Percentiles rank a stretch among this genome's conserved stretches.
phyloP scores from a whole-genome alignment of 1,284 basidiomycete species.

The Puccinia polysora region DNA sequence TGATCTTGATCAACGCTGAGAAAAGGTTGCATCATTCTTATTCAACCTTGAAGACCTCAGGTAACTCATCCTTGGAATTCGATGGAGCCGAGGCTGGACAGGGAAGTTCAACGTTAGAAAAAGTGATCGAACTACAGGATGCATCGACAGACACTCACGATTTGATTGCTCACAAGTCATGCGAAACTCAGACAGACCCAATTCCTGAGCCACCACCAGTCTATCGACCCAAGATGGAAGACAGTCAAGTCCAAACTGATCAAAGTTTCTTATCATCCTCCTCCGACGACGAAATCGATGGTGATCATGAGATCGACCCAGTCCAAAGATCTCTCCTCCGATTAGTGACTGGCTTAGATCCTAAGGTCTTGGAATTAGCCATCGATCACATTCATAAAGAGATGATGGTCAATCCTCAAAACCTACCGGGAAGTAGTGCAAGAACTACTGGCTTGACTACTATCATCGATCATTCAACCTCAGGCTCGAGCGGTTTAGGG shows the following conservation, averaged over 20 bases:
- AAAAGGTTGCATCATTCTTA: no score
- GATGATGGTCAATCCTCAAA: neutral
- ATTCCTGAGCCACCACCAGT: constrained; percentile 38
- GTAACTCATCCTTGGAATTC: no score
- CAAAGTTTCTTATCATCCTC: neutral
- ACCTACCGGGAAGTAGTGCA: neutral
- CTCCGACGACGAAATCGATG: neutral
- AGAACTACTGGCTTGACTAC: neutral
- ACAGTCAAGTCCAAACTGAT: constrained; percentile 31
- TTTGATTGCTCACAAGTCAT: constrained; percentile 1
- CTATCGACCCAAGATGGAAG: constrained; percentile 41
- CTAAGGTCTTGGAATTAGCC: constrained; percentile 1
- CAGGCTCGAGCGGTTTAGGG: no score
- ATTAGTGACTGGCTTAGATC: neutral
- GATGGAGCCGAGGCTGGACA: neutral
- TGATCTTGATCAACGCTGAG: no score
- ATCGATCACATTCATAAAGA: neutral
- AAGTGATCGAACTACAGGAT: constrained; percentile 13
- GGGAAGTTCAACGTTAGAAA: neutral
- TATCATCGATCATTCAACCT: no score
- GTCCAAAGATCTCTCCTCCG: neutral
- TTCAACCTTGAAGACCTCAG: no score
- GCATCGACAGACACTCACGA: constrained; percentile 3
- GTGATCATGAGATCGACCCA: neutral
- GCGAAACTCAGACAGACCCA: constrained; percentile 21